A percentile compares a stretch with the other conserved stretches of the same genome.
Conservation (phyloP, 306 rosid genomes). For the Corylus heterophylla region DNA sequence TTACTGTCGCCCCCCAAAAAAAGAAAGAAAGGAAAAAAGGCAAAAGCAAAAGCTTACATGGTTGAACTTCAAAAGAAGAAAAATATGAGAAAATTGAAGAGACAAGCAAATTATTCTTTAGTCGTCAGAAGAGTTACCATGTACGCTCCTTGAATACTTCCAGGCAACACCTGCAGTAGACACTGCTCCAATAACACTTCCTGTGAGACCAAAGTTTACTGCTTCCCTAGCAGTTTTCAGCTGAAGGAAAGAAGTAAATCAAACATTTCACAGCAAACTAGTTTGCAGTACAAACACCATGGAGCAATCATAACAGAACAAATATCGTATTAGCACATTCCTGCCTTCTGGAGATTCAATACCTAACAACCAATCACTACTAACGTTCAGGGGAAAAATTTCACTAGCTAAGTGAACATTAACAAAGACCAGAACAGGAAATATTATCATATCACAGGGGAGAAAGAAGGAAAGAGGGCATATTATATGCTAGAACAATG, state of each 20-base stretch:
- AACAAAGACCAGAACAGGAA: not conserved
- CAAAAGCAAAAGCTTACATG: no score
- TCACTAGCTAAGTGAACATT: not conserved
- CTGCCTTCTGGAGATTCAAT: not conserved
- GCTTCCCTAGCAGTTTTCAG: slow-evolving; percentile 79
- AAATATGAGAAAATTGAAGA: no score
- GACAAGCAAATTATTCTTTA: not conserved
- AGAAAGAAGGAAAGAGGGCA: not conserved
- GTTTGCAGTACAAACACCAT: slow-evolving; percentile 15
- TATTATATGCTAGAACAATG: not conserved
- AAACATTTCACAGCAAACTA: slow-evolving; percentile 16
- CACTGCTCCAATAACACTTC: slow-evolving; percentile 72
- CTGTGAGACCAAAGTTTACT: slow-evolving; percentile 52
- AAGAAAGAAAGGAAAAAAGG: no score
- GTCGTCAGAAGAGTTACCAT: slow-evolving; percentile 45
- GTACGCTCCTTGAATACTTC: slow-evolving; percentile 85
- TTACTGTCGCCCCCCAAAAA: not conserved
- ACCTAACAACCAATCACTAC: not conserved
- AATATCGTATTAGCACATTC: slow-evolving; percentile 1
- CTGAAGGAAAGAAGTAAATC: slow-evolving; percentile 35
- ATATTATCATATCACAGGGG: not conserved
- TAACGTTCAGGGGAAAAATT: not conserved
- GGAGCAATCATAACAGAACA: not conserved
- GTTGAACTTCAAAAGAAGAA: no score
- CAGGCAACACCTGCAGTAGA: slow-evolving; percentile 71